Conservation (phyloP, 306 rosid genomes). For the Citrullus mucosospermus region DNA sequence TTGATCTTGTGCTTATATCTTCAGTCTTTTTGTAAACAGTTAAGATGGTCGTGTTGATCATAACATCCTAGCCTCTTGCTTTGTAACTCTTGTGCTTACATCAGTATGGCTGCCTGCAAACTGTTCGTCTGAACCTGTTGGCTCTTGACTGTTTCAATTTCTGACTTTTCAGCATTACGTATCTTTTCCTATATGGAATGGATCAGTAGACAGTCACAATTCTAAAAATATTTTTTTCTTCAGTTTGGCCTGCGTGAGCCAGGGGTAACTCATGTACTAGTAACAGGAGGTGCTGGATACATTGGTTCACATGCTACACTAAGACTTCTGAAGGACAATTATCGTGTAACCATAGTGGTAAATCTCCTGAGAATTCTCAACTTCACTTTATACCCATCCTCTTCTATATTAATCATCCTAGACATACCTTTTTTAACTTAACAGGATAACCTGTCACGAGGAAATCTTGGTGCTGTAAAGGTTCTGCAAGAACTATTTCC, state of each 20-base stretch:
- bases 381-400: neutral
- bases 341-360: conserved; percentile 93
- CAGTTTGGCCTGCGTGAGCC: conserved; percentile 54
- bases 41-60: neutral
- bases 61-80: neutral
- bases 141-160: neutral
- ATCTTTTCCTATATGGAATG: neutral
- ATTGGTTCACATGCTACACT: conserved; percentile 90
- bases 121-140: neutral
- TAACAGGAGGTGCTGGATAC: conserved; percentile 96
- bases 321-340: conserved; percentile 58
- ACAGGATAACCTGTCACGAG: conserved; percentile 86
- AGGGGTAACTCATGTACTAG: conserved; percentile 74
- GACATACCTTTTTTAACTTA: neutral
- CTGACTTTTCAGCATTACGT: neutral
- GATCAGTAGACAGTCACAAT: neutral
- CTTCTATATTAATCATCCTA: neutral
- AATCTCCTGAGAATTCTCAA: neutral
- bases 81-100: neutral
- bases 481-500: conserved; percentile 74
- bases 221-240: conserved; percentile 1
- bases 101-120: neutral
- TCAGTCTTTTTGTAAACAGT: neutral
- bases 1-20: neutral
- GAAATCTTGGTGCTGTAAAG: conserved; percentile 85